Conservation (phyloP, 179 eudicot genomes). For the Patellifolia procumbens region DNA sequence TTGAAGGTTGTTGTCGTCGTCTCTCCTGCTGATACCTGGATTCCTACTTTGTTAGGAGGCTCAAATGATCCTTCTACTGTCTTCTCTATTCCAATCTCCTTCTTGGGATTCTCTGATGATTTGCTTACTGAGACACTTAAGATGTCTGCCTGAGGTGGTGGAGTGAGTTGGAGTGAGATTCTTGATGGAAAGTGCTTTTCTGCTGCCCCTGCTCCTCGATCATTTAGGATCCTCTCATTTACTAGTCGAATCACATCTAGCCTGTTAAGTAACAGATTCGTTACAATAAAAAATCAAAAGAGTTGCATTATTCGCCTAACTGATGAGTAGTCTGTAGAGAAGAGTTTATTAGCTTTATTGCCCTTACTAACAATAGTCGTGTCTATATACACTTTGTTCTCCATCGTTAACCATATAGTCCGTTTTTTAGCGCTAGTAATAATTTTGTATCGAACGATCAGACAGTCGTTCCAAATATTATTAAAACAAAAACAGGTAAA, state of each 20-base stretch:
- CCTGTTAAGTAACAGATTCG: constrained; percentile 36
- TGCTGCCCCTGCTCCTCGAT: constrained; percentile 70
- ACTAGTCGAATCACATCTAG: constrained; percentile 63
- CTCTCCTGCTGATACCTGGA: constrained; percentile 58
- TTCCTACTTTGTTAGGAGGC: constrained; percentile 45
- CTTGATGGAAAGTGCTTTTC: constrained; percentile 94
- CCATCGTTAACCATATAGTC: too few relatives aligned
- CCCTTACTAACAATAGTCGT: too few relatives aligned
- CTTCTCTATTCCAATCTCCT: constrained; percentile 54
- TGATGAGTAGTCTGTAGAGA: too few relatives aligned
- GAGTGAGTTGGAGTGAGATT: constrained; percentile 74
- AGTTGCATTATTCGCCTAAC: too few relatives aligned
- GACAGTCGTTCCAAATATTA: too few relatives aligned
- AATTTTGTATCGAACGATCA: too few relatives aligned
- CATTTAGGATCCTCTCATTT: constrained; percentile 51
- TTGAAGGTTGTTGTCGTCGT: constrained; percentile 52
- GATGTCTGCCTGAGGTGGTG: constrained; percentile 50
- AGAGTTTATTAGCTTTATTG: too few relatives aligned
- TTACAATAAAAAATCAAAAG: too few relatives aligned
- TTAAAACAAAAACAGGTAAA: too few relatives aligned
- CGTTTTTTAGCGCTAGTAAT: too few relatives aligned
- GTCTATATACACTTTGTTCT: too few relatives aligned
- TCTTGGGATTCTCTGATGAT: constrained; percentile 68
- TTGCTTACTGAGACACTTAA: constrained; percentile 72
- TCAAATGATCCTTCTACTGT: constrained; percentile 62